Base-by-base conservation (phyloP, 2,329 filamentous ascomycete species). In the Arthrinium phaeospermum region DNA sequence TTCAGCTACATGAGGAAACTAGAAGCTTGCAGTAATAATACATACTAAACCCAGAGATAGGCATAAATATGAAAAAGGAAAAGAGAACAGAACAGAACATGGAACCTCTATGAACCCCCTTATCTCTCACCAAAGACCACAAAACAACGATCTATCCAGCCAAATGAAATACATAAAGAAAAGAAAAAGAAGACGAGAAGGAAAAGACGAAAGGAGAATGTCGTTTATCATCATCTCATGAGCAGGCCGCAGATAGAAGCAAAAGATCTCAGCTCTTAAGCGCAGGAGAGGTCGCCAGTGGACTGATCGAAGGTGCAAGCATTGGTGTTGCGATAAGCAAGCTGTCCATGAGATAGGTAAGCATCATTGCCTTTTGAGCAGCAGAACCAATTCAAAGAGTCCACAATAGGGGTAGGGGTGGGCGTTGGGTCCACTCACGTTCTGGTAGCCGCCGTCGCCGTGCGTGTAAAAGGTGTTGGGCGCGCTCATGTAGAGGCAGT, bases 401-500 rank as follows among this genome's bases (percentile, higher is more conserved):
- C 27, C 27, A 30, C 27, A 30, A 4, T 30, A 30, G 27, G 27
- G 27, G 27, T 30, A 30, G 27, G 27, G 27, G 27, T 30, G 27
- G 27, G 27, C 27, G 27, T 30, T 30, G 27, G 24, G 46, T 30
- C 34, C 46, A 68, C 72, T 71, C 22, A 69, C 68, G 71, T 76
- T 77, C 41, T 73, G 72, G 70, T 68, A 76, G 1, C 74, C 76
- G 12, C 72, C 73, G 13, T 75, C 75, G 4, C 67, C n/a, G 27
- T 72, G 57, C 5, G 71, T 76, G 46, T 53, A 70, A 24, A 73
- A 76, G 10, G 69, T 57, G 71, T 76, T 74, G 30, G 72, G 71
- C 2, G 57, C 67, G 16, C 45, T 70, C 70, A 76, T 71, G 57
- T 74, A 77, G 70, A 75, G 71, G 51, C 73, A 76, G 53, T 76